Evolutionary conservation across 179 eudicot species (phyloP).

Genomic region (Nepenthes alata): DNA sequence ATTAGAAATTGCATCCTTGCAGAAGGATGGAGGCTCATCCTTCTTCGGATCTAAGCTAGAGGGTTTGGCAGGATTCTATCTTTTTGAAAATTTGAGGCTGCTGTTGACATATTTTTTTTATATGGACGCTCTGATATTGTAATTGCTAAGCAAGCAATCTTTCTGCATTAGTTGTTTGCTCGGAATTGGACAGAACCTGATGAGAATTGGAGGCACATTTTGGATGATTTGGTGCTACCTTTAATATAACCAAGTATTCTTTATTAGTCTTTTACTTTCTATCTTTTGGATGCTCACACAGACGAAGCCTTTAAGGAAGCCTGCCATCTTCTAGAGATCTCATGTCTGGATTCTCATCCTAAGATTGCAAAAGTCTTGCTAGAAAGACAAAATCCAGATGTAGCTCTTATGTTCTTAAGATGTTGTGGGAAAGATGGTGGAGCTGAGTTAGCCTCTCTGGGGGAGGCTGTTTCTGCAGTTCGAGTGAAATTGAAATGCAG

Average conservation of each 20-base stretch:
- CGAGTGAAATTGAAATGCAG: slow-evolving; percentile 85
- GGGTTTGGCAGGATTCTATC: slow-evolving; percentile 69
- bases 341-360: slow-evolving; percentile 84
- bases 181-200: slow-evolving; percentile 70
- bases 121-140: slow-evolving; percentile 78
- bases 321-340: slow-evolving; percentile 70
- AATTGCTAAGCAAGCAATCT: slow-evolving; percentile 84
- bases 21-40: slow-evolving; percentile 52
- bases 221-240: slow-evolving; percentile 89
- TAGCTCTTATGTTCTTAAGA: slow-evolving; percentile 90
- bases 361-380: slow-evolving; percentile 79
- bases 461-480: slow-evolving; percentile 80
- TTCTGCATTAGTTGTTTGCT: slow-evolving; percentile 79
- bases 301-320: slow-evolving; percentile 91
- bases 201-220: slow-evolving; percentile 50
- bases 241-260: slow-evolving; percentile 56
- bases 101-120: slow-evolving; percentile 70
- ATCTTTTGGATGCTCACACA: slow-evolving; percentile 75
- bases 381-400: slow-evolving; percentile 78
- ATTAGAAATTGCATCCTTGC: slow-evolving; percentile 51
- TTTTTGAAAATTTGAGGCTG: slow-evolving; percentile 76
- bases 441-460: slow-evolving; percentile 45
- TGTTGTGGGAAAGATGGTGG: slow-evolving; percentile 82
- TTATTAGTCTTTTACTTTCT: slow-evolving; percentile 71
- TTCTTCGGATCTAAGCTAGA: slow-evolving; percentile 48